phyloP scores from a whole-genome alignment of 2,329 filamentous ascomycete genomes.

The Huntiella omanensis region DNA sequence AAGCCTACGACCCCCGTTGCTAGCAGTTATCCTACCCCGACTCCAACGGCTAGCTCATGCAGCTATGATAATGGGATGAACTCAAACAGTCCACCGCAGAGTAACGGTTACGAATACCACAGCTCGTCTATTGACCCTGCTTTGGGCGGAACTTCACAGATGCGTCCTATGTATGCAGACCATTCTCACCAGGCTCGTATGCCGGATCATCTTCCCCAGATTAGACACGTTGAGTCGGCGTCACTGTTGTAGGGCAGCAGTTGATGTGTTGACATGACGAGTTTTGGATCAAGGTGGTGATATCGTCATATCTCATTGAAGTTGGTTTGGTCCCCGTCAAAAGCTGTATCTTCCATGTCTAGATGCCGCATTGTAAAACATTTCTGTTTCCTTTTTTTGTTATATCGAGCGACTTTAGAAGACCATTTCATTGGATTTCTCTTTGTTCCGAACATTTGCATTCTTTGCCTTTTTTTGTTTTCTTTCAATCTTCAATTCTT shows the following conservation, averaged over 20 bases:
- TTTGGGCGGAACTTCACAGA: slow-evolving; percentile 17
- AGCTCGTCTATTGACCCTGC: slow-evolving; percentile 43
- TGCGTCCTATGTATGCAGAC: background rate
- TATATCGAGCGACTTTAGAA: too few relatives aligned
- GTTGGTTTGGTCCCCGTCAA: too few relatives aligned
- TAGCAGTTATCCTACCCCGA: slow-evolving; percentile 9
- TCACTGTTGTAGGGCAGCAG: slow-evolving; percentile 5
- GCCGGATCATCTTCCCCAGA: slow-evolving; percentile 7
- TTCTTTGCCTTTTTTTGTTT: background rate
- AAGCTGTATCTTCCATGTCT: too few relatives aligned
- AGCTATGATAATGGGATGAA: slow-evolving; percentile 6
- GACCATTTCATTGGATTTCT: too few relatives aligned
- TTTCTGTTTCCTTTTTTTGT: slow-evolving; percentile 1
- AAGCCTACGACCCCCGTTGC: slow-evolving; percentile 8
- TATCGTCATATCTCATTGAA: too few relatives aligned
- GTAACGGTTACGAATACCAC: slow-evolving; percentile 27
- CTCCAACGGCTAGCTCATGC: slow-evolving; percentile 7
- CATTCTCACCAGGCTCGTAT: slow-evolving; percentile 6
- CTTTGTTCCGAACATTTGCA: background rate
- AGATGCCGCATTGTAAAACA: slow-evolving; percentile 1
- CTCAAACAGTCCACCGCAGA: slow-evolving; percentile 8
- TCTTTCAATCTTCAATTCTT: slow-evolving; percentile 5
- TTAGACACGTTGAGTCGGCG: slow-evolving; percentile 6
- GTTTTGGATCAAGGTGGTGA: background rate
- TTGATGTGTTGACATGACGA: background rate